These are phyloP conservation scores for Hirsutella thompsonii DNA, from an alignment of 2,329 filamentous ascomycete species.

Conservation along the genomic window DNA sequence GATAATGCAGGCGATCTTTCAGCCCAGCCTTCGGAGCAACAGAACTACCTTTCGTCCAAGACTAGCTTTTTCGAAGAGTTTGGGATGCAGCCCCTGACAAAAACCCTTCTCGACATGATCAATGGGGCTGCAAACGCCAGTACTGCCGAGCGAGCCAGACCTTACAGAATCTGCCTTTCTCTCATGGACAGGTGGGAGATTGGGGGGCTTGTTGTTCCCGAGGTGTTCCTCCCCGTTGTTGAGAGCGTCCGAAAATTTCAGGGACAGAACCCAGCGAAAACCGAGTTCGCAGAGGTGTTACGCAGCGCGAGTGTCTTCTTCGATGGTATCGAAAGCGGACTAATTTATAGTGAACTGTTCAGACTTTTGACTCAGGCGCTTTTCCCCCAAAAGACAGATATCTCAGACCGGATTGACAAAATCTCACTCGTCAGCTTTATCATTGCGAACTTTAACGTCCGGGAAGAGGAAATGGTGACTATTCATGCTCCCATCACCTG, in stretches of 20 bases:
- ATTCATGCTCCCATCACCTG: constrained; percentile 66
- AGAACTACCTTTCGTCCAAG: constrained; percentile 38
- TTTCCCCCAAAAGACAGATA: constrained; percentile 27
- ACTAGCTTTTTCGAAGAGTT: constrained; percentile 75
- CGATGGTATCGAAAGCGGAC: constrained; percentile 85
- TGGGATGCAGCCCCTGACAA: constrained; percentile 62
- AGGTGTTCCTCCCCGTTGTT: constrained; percentile 78
- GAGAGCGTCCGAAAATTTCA: constrained; percentile 69
- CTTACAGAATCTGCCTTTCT: constrained; percentile 85
- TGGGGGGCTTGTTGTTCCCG: constrained; percentile 75
- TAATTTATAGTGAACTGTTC: constrained; percentile 80
- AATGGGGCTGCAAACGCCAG: constrained; percentile 21
- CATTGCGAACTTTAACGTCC: constrained; percentile 76
- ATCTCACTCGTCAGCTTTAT: constrained; percentile 72
- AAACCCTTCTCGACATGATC: constrained; percentile 68
- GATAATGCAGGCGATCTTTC: constrained; percentile 35
- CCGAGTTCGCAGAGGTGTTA: constrained; percentile 73
- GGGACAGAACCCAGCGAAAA: constrained; percentile 45
- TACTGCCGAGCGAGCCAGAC: constrained; percentile 56
- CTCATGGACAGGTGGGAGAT: constrained; percentile 99
- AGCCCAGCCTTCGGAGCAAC: constrained; percentile 26
- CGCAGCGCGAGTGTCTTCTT: constrained; percentile 94
- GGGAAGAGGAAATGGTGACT: constrained; percentile 90
- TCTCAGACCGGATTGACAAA: constrained; percentile 42
- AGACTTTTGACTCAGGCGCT: constrained; percentile 52